Conservation (phyloP, 306 rosid species). For the Senna siamea region DNA sequence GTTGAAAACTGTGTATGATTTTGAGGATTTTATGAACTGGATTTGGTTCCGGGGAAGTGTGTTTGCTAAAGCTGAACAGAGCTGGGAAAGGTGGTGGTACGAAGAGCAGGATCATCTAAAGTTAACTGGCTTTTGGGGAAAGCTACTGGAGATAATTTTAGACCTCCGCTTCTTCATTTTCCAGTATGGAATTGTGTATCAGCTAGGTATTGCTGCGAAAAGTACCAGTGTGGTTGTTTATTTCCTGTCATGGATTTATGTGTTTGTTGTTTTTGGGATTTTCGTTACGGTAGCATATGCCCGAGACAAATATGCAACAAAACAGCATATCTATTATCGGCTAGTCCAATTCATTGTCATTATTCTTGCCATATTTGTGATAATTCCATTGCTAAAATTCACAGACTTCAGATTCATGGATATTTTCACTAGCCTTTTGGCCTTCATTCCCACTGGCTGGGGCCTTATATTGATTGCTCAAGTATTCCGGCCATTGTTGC, state of each 20-base stretch:
- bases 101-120: slow-evolving; percentile 89
- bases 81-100: slow-evolving; percentile 98
- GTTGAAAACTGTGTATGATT: slow-evolving; percentile 83
- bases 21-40: slow-evolving; percentile 86
- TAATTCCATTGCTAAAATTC: slow-evolving; percentile 65
- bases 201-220: slow-evolving; percentile 71
- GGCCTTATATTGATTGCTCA: slow-evolving; percentile 80
- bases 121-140: slow-evolving; percentile 78
- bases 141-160: slow-evolving; percentile 66
- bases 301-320: slow-evolving; percentile 58
- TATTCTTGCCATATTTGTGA: slow-evolving; percentile 53
- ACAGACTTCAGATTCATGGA: slow-evolving; percentile 61
- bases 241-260: slow-evolving; percentile 78
- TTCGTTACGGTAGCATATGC: slow-evolving; percentile 68
- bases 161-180: slow-evolving; percentile 85
- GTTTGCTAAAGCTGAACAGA: slow-evolving; percentile 87
- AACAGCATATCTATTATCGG: slow-evolving; percentile 77
- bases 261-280: slow-evolving; percentile 60
- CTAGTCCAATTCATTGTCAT: slow-evolving; percentile 70
- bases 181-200: slow-evolving; percentile 81
- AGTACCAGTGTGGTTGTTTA: slow-evolving; percentile 71
- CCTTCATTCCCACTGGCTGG: slow-evolving; percentile 94
- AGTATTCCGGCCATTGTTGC: slow-evolving; percentile 69
- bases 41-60: slow-evolving; percentile 75
- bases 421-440: slow-evolving; percentile 76